Evolutionary conservation across 2,329 filamentous ascomycete species (phyloP), one percentile per base, ranked within the genome.

Genomic region (Thelonectria rubi): DNA sequence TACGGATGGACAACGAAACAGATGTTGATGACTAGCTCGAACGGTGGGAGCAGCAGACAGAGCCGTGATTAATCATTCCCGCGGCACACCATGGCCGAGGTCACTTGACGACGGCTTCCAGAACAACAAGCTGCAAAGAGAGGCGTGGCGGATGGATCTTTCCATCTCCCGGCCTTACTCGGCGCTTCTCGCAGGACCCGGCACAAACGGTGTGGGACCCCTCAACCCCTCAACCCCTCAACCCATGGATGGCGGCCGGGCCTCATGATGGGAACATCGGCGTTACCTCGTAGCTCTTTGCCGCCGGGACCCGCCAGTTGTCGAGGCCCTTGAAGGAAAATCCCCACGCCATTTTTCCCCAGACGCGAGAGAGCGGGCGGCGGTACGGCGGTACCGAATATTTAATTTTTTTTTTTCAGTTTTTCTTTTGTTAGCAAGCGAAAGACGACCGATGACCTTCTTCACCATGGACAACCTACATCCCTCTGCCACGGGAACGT

Each of bases 211-310:
- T 69, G 66, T 71, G 67, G 65, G 67, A 11, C 63, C 65, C 63
- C 65, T 65, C 58, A 30, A 60, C 43, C 59, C 62, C 63, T 63
- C 64, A 63, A 4, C 24, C 24, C 24, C 24, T 7, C 24, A 4
- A 4, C 24, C 24, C 24, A 4, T 4, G 24, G 4, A 7, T 24
- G 24, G 24, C 24, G 4, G 7, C 7, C 4, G 24, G 24, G 24
- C 4, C 62, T 64, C 9, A 34, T 14, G 14, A 34, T 34, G 4
- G 32, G 32, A 62, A 58, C 59, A 63, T 72, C 72, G 73, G 74
- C 73, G 64, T 73, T 75, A 74, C 73, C 64, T 75, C 72, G 74
- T 71, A 73, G 73, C 73, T 60, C 62, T 63, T 56, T 51, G 53
- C 56, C 43, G 51, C 61, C 34, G 65, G 60, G 66, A 55, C 43